phyloP scores from a whole-genome alignment of 306 rosid species.

The Dryas alaskensis region DNA sequence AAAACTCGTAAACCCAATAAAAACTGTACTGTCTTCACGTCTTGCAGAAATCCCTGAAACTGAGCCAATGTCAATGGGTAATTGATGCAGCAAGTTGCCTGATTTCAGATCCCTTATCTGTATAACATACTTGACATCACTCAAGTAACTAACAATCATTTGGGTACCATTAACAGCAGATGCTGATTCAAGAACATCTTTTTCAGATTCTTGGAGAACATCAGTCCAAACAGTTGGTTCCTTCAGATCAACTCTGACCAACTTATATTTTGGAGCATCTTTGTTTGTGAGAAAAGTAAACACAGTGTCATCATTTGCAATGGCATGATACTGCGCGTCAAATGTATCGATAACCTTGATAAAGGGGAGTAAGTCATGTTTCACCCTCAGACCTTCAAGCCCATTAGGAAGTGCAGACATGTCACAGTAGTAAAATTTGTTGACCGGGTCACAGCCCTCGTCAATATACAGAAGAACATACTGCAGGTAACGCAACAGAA shows the following conservation, averaged over 20 bases:
- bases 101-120: slow-evolving; percentile 83
- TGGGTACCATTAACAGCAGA: slow-evolving; percentile 72
- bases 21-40: slow-evolving; percentile 62
- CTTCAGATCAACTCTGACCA: slow-evolving; percentile 74
- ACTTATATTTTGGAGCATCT: slow-evolving; percentile 88
- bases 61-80: slow-evolving; percentile 89
- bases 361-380: slow-evolving; percentile 67
- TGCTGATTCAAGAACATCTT: slow-evolving; percentile 79
- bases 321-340: slow-evolving; percentile 55
- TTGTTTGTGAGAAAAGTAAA: slow-evolving; percentile 84
- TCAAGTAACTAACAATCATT: slow-evolving; percentile 78
- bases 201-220: slow-evolving; percentile 69
- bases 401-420: slow-evolving; percentile 67
- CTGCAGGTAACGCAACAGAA: slow-evolving; percentile 39
- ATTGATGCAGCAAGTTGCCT: slow-evolving; percentile 69
- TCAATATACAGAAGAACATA: slow-evolving; percentile 53
- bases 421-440: slow-evolving; percentile 83
- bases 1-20: slow-evolving; percentile 78
- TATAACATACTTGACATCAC: slow-evolving; percentile 79
- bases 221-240: slow-evolving; percentile 75
- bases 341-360: slow-evolving; percentile 67
- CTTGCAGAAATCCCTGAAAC: slow-evolving; percentile 67
- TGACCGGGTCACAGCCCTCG: slow-evolving; percentile 90
- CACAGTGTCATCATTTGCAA: slow-evolving; percentile 76
- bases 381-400: slow-evolving; percentile 57